These are phyloP conservation scores for Fusarium sp. DNA, from an alignment of 2,329 filamentous ascomycete species.

Conservation along the genomic window DNA sequence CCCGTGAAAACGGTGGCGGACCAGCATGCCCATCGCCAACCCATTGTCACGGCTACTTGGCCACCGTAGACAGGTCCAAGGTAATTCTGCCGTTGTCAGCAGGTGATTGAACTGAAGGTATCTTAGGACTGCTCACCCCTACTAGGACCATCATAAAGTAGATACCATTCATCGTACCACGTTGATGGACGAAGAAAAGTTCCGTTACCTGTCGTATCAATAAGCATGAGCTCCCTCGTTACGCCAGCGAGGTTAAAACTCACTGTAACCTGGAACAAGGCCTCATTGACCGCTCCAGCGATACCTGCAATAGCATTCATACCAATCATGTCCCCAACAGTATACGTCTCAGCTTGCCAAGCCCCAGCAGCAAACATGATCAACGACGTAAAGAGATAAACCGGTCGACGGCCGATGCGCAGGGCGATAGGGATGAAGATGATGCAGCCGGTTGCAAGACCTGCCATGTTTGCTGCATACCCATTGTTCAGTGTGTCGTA, in stretches of 20 bases:
- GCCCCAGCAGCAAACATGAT: conserved; percentile 33
- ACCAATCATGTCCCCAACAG: conserved; percentile 32
- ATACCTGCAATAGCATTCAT: conserved; percentile 45
- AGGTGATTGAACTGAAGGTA: rapidly evolving
- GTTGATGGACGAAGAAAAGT: conserved; percentile 46
- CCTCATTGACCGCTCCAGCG: conserved; percentile 51
- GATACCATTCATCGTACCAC: conserved; percentile 44
- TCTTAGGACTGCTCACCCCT: background rate
- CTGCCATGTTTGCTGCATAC: conserved; percentile 43
- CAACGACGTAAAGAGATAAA: conserved; percentile 42
- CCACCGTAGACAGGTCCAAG: conserved; percentile 29
- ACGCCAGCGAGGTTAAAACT: rapidly evolving
- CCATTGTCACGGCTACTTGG: conserved; percentile 18
- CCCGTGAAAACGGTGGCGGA: conserved; percentile 39
- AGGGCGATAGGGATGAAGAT: conserved; percentile 48
- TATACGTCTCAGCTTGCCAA: conserved; percentile 41
- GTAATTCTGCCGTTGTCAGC: conserved; percentile 12
- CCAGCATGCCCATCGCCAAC: conserved; percentile 54
- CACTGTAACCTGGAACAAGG: conserved; percentile 50
- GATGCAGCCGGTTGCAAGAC: conserved; percentile 45
- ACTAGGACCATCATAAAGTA: conserved; percentile 31
- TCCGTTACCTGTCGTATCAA: conserved; percentile 24
- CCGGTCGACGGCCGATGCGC: conserved; percentile 45
- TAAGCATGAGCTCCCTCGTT: background rate
- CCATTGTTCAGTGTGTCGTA: conserved; percentile 39